phyloP scores from a whole-genome alignment of 75 land plant genomes.

The Ceratopteris richardii region DNA sequence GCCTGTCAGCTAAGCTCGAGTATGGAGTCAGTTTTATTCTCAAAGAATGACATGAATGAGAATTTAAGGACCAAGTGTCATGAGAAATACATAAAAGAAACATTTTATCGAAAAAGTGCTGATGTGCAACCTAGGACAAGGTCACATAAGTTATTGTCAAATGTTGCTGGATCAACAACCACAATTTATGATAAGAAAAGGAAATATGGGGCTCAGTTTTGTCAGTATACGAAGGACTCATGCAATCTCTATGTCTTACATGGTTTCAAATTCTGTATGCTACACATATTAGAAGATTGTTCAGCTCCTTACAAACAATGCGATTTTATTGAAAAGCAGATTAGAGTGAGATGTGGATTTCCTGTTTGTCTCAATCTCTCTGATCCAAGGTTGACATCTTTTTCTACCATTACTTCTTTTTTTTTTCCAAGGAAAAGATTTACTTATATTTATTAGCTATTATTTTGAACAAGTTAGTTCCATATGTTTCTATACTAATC shows the following conservation, averaged over 20 bases:
- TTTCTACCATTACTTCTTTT: neutral
- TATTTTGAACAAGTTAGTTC: too few relatives aligned
- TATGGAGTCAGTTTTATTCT: too few relatives aligned
- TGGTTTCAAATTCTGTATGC: slow-evolving; percentile 22
- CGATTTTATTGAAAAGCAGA: slow-evolving; percentile 13
- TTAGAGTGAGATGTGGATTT: slow-evolving; percentile 11
- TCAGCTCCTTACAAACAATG: slow-evolving; percentile 28
- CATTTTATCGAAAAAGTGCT: neutral
- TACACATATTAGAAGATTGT: slow-evolving; percentile 23
- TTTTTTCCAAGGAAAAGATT: too few relatives aligned
- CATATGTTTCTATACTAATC: too few relatives aligned
- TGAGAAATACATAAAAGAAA: too few relatives aligned
- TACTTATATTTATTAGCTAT: too few relatives aligned
- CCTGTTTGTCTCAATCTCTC: slow-evolving; percentile 13
- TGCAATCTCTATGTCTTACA: slow-evolving; percentile 17
- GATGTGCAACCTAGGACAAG: neutral
- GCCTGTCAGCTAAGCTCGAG: too few relatives aligned
- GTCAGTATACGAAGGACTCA: slow-evolving; percentile 10
- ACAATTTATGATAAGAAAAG: slow-evolving; percentile 2
- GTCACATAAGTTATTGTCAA: too few relatives aligned
- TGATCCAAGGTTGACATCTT: slow-evolving; percentile 7
- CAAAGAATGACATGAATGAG: too few relatives aligned
- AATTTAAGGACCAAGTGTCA: too few relatives aligned
- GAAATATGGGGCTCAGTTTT: slow-evolving; percentile 8
- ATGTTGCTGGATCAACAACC: neutral